Conservation (phyloP, 192 early-diverging fungal species). For the Linnemannia zychae region DNA sequence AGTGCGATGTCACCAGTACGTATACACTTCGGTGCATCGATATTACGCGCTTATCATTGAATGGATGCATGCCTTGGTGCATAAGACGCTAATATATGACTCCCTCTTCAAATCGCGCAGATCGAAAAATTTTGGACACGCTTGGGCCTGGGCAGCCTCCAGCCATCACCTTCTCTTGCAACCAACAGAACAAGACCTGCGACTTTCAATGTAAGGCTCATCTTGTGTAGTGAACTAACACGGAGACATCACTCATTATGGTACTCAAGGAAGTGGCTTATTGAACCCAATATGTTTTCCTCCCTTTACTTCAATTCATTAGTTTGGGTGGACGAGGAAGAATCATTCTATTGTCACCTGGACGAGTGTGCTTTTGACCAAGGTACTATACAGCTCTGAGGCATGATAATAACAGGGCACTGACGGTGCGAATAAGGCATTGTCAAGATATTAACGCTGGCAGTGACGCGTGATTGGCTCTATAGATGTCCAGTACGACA, state of each 20-base stretch:
- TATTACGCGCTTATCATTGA: not conserved
- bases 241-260: not conserved
- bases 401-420: not conserved
- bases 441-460: not conserved
- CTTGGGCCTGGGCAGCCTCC: constrained; percentile 70
- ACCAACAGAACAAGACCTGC: constrained; percentile 68
- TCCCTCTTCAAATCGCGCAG: constrained; percentile 21
- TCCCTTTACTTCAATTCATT: constrained; percentile 4
- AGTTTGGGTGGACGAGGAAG: constrained; percentile 86
- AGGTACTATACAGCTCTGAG: constrained; percentile 40
- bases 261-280: not conserved
- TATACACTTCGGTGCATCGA: constrained; percentile 22
- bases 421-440: too few species aligned
- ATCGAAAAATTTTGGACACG: constrained; percentile 67
- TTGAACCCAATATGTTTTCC: not conserved
- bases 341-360: constrained; percentile 90
- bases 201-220: constrained; percentile 74
- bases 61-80: not conserved
- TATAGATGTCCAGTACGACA: constrained; percentile 57
- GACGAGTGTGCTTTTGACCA: constrained; percentile 75
- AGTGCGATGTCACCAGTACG: constrained; percentile 83
- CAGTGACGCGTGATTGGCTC: too few species aligned
- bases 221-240: not conserved
- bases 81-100: constrained; percentile 2
- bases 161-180: constrained; percentile 80